phyloP scores from a whole-genome alignment of 2,329 filamentous ascomycete species.

The Aureobasidium mangrovei region DNA sequence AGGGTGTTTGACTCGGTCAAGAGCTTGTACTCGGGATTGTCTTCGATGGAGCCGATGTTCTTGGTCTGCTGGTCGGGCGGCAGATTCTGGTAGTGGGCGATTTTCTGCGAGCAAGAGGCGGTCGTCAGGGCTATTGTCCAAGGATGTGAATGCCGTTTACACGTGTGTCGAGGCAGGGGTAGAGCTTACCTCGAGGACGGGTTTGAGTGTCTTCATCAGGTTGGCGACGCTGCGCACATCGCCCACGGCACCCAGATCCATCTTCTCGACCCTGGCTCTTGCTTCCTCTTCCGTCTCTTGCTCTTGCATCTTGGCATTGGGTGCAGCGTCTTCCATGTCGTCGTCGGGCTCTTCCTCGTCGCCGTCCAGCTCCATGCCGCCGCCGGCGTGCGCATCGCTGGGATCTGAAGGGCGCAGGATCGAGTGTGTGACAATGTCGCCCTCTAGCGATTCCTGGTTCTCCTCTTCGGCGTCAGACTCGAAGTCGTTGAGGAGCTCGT shows the following conservation, averaged over 20 bases:
- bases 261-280: slow-evolving; percentile 73
- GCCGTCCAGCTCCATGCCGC: slow-evolving; percentile 44
- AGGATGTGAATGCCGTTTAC: slow-evolving; percentile 53
- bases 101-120: slow-evolving; percentile 58
- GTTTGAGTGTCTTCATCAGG: slow-evolving; percentile 73
- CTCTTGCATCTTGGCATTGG: slow-evolving; percentile 44
- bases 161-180: slow-evolving; percentile 19
- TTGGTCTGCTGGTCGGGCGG: slow-evolving; percentile 55
- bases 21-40: slow-evolving; percentile 84
- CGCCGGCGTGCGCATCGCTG: slow-evolving; percentile 19
- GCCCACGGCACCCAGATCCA: slow-evolving; percentile 63
- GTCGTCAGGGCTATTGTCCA: slow-evolving; percentile 60
- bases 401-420: slow-evolving; percentile 9
- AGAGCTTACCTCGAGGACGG: slow-evolving; percentile 68
- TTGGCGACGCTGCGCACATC: slow-evolving; percentile 73
- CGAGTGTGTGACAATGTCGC: slow-evolving; percentile 5
- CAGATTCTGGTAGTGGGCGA: slow-evolving; percentile 64
- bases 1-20: slow-evolving; percentile 81
- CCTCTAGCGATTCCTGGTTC: slow-evolving; percentile 19
- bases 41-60: slow-evolving; percentile 74
- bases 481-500: slow-evolving; percentile 87
- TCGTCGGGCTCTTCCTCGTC: slow-evolving; percentile 39
- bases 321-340: slow-evolving; percentile 45
- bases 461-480: slow-evolving; percentile 69
- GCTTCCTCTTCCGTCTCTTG: slow-evolving; percentile 58